These are phyloP conservation scores for Phycomyces blakesleeanus DNA, from an alignment of 192 early-diverging fungal genomes.

Conservation along the genomic window DNA sequence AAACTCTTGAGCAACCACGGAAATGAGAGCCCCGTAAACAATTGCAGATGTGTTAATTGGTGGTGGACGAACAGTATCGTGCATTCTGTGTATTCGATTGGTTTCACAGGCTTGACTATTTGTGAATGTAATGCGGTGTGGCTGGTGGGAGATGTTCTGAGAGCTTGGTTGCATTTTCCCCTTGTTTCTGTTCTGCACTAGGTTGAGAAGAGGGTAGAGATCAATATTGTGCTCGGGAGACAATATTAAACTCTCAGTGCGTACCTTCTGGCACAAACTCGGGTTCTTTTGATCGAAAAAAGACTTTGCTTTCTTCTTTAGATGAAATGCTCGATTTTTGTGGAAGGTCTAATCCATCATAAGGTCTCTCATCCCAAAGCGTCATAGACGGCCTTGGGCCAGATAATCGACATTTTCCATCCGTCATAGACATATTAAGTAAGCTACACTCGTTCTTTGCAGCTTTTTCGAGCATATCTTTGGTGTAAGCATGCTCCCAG, in stretches of 20 bases:
- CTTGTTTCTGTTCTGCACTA: conserved; percentile 5
- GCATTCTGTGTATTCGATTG: conserved; percentile 8
- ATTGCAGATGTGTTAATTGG: no score
- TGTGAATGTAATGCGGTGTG: conserved; percentile 13
- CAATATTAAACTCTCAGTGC: no score
- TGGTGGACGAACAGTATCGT: no score
- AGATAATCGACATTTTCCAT: not conserved
- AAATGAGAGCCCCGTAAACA: conserved; percentile 6
- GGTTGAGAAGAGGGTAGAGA: not conserved
- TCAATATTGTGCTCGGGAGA: not conserved
- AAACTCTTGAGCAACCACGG: conserved; percentile 14
- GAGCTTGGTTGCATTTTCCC: conserved; percentile 25
- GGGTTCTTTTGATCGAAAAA: not conserved
- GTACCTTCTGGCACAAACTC: not conserved
- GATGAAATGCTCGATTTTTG: no score
- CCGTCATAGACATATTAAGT: not conserved
- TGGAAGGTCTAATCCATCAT: no score
- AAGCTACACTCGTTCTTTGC: not conserved
- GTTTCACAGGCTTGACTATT: conserved; percentile 1
- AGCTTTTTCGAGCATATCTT: not conserved
- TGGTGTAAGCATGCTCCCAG: not conserved
- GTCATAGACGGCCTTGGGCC: no score
- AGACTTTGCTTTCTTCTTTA: no score
- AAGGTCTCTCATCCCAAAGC: no score
- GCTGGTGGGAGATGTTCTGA: conserved; percentile 2